A percentile compares a stretch with the other conserved stretches of the same genome.
Evolutionary conservation across 495 filamentous ascomycete species (phyloP).

Genomic region (Pseudotulostoma volvatum): DNA sequence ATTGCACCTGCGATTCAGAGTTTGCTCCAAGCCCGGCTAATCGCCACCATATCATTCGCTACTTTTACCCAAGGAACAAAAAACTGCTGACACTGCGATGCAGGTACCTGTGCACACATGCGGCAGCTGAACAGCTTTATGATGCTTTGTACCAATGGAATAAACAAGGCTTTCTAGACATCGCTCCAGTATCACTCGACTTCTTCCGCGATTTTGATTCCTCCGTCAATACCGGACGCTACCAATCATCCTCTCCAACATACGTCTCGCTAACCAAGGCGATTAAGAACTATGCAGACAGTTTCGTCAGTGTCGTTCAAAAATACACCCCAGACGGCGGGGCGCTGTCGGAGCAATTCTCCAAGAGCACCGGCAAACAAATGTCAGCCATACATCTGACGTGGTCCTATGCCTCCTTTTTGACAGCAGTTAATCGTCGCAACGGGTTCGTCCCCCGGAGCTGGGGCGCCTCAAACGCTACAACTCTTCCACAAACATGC

Average conservation of each 20-base stretch:
- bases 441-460: constrained; percentile 30
- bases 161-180: constrained; percentile 29
- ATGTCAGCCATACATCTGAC: constrained; percentile 44
- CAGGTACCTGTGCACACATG: constrained; percentile 44
- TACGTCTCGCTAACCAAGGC: constrained; percentile 37
- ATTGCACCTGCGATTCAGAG: too few relatives aligned
- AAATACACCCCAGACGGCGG: constrained; percentile 37
- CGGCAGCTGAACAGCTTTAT: constrained; percentile 50
- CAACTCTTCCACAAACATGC: constrained; percentile 23
- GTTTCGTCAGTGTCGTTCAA: constrained; percentile 38
- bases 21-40: too few relatives aligned
- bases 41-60: too few relatives aligned
- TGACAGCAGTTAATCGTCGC: constrained; percentile 34
- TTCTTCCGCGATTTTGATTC: constrained; percentile 42
- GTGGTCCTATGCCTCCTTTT: constrained; percentile 53
- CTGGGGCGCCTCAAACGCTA: constrained; percentile 29
- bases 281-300: constrained; percentile 46
- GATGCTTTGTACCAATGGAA: constrained; percentile 46
- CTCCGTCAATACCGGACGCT: constrained; percentile 33
- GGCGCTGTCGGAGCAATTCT: constrained; percentile 44
- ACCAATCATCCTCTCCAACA: constrained; percentile 24
- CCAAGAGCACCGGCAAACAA: constrained; percentile 32
- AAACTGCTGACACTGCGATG: constrained; percentile 43
- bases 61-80: constrained; percentile 24
- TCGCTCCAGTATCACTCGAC: constrained; percentile 34